Conservation (phyloP, 768 basidiomycete species). For the Exidia glandulosa region DNA sequence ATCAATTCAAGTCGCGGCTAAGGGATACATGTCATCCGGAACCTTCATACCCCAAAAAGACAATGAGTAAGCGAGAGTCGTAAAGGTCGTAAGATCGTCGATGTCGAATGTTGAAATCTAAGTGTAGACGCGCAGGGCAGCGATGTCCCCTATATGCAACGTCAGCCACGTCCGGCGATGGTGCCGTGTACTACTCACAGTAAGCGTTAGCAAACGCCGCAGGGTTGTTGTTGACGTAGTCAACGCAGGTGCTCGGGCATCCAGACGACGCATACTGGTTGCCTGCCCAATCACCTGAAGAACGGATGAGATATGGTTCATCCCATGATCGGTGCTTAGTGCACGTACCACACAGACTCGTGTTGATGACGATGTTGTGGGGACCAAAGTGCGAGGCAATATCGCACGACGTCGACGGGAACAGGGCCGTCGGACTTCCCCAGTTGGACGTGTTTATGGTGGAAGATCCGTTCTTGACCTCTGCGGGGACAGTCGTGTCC, state of each 20-base stretch:
- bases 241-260: slow-evolving; percentile 20
- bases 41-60: no score
- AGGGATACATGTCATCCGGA: background rate
- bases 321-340: slow-evolving; percentile 1
- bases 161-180: background rate
- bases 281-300: background rate
- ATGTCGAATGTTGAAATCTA: background rate
- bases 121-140: background rate
- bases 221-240: slow-evolving; percentile 58
- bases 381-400: slow-evolving; percentile 7
- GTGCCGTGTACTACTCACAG: slow-evolving; percentile 32
- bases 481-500: background rate
- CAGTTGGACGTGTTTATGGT: slow-evolving; percentile 28
- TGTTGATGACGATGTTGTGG: slow-evolving; percentile 12
- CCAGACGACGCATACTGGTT: slow-evolving; percentile 16
- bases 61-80: background rate
- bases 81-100: background rate
- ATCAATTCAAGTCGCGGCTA: no score
- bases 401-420: slow-evolving; percentile 9
- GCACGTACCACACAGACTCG: slow-evolving; percentile 13
- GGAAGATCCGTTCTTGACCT: slow-evolving; percentile 18
- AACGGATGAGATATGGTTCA: background rate
- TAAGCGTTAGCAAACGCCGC: slow-evolving; percentile 55
- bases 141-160: background rate
- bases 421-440: slow-evolving; percentile 9